phyloP scores from a whole-genome alignment of 140 eudicot genomes.

The Stevia rebaudiana region DNA sequence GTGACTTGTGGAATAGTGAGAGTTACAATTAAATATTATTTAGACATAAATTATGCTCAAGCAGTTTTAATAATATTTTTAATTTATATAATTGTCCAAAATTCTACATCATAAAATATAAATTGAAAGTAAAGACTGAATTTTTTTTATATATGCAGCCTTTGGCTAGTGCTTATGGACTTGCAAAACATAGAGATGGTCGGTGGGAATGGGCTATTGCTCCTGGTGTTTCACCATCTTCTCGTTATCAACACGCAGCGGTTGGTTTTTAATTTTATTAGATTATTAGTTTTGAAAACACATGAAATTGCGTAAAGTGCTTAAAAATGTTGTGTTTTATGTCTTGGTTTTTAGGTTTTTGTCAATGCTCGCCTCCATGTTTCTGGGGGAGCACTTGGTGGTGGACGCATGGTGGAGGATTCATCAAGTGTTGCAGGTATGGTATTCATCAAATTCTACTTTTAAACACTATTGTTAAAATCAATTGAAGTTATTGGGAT shows the following conservation, averaged over 20 bases:
- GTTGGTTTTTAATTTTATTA: constrained; percentile 39
- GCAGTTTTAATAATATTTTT: not conserved
- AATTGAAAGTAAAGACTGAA: not conserved
- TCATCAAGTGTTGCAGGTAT: constrained; percentile 94
- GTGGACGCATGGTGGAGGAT: constrained; percentile 99
- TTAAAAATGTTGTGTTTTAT: constrained; percentile 9
- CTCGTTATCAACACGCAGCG: constrained; percentile 98
- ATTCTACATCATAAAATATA: not conserved
- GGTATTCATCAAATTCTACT: not conserved
- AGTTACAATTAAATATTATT: not conserved
- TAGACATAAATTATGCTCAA: not conserved
- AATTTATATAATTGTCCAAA: not conserved
- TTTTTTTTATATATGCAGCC: constrained; percentile 47
- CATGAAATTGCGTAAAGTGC: not conserved
- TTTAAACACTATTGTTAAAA: not conserved
- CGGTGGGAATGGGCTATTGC: constrained; percentile 99
- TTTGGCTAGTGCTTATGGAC: constrained; percentile 89
- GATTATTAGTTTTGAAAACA: not conserved
- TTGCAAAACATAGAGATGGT: constrained; percentile 99
- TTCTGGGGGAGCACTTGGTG: constrained; percentile 98
- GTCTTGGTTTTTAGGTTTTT: constrained; percentile 58
- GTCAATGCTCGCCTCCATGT: constrained; percentile 96
- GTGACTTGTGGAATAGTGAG: constrained; percentile 13
- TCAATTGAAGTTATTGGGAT: not conserved
- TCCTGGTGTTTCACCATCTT: constrained; percentile 97